Base-by-base conservation (phyloP, 208 protist genomes). In the Novymonas esmeraldas region DNA sequence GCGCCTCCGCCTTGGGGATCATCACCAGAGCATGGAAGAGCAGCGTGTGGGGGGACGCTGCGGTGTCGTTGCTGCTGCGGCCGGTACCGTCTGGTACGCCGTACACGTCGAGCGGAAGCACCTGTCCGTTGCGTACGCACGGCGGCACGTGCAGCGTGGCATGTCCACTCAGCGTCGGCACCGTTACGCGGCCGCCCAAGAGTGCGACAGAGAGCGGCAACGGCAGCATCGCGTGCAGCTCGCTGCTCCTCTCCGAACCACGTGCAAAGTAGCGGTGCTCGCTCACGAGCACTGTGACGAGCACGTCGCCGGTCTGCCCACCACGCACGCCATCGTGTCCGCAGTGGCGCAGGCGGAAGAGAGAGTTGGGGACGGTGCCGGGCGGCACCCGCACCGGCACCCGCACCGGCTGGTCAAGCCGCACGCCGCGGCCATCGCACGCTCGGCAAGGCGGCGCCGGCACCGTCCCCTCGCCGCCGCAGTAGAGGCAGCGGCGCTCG, bases 301-400 rank as follows among this genome's bases (percentile, higher is more conserved):
- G 68, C 29, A 96, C 50, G 54, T 91, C 78, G 13, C 93, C 93
- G 13, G 86, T 45, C 28, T 63, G 54, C 22, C 93, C 93, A 20
- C 93, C 93, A 56, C 89, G 85, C 31, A 81, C 74, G 46, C 91
- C 93, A 60, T 92, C 91, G 61, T 97, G 75, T 26, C 93, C 91
- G 59, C 86, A 76, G 29, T 79, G 79, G 34, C 51, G 68, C 16
- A 95, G n/a, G 11, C 84, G 78, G 41, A 84, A 90, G 31, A 78
- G 63, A 7, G 58, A 38, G 36, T 67, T 74, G 3, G 70, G 70
- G 58, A 84, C 56, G 36, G 63, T 79, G 11, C 78, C 75, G 0
- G 79, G 58, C 7, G 81, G 80, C 38, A 92, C 78, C 20, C 62
- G 49, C 29, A 95, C 48, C 7, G 66, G 62, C 29, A 89, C 31